Evolutionary conservation across 2,329 filamentous ascomycete genomes (phyloP).

Genomic region (Curvularia lunata): DNA sequence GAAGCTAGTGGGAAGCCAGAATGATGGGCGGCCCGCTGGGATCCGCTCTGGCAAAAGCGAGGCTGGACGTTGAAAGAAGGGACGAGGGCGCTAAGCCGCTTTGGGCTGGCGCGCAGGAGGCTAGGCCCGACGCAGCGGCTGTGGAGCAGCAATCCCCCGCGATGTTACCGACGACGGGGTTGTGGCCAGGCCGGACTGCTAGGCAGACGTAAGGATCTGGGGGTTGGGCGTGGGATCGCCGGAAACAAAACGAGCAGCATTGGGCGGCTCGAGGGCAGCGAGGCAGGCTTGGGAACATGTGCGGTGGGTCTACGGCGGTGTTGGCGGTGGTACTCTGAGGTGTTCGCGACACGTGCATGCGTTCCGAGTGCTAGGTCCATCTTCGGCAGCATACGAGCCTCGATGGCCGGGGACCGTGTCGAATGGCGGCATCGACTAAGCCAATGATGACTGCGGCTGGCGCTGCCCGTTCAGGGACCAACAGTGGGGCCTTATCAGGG

Average conservation of each 20-base stretch:
- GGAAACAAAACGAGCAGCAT: neutral
- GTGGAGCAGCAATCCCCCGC: neutral
- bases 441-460: neutral
- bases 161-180: constrained; percentile 3
- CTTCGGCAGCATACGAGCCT: constrained; percentile 1
- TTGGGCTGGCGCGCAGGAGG: neutral
- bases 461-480: neutral
- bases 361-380: neutral
- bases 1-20: neutral
- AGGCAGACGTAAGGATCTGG: neutral
- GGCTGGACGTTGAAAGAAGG: neutral
- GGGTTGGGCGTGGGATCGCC: neutral
- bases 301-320: neutral
- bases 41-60: neutral
- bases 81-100: neutral
- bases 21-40: neutral
- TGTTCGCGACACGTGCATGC: neutral
- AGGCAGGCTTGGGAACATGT: neutral
- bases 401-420: neutral
- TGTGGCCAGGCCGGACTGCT: neutral
- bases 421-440: neutral
- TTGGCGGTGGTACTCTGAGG: neutral
- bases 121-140: neutral
- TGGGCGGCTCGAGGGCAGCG: neutral
- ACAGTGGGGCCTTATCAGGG: neutral